Evolutionary conservation across 2,329 filamentous ascomycete species (phyloP).

Genomic region (Talaromyces atroroseus): DNA sequence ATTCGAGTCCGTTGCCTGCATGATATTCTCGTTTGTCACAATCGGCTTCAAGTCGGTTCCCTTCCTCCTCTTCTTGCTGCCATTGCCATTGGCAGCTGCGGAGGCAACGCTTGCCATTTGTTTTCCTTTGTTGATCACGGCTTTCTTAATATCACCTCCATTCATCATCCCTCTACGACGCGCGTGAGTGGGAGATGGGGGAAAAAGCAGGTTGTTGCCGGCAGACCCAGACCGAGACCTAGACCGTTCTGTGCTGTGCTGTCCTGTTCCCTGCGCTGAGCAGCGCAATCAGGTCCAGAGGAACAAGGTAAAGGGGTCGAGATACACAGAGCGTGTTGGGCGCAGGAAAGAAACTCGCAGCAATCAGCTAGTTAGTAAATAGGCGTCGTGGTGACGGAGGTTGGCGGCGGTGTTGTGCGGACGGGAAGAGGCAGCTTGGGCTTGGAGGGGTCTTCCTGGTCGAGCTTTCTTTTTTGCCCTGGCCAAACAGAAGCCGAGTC

Average conservation of each 20-base stretch:
- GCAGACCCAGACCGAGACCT: neutral
- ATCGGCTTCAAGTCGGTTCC: constrained; percentile 60
- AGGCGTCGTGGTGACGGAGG: neutral
- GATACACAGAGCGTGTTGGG: neutral
- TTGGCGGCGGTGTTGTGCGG: neutral
- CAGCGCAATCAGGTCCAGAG: neutral
- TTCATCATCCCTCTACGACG: constrained; percentile 47
- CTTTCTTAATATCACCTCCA: constrained; percentile 59
- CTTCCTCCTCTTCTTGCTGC: constrained; percentile 61
- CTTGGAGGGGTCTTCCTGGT: neutral
- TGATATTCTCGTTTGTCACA: constrained; percentile 56
- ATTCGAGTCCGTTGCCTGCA: constrained; percentile 38
- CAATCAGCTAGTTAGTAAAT: neutral
- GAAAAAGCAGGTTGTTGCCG: neutral
- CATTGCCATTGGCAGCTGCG: constrained; percentile 49
- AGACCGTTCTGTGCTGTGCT: neutral
- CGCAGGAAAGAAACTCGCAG: neutral
- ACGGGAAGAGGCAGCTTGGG: neutral
- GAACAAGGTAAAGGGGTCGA: neutral
- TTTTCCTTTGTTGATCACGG: constrained; percentile 61
- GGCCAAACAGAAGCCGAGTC: neutral
- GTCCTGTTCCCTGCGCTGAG: neutral
- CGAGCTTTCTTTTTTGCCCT: neutral
- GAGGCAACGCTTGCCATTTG: constrained; percentile 51
- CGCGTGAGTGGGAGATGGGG: constrained; percentile 9